Conservation (phyloP, 495 filamentous ascomycete species). For the Neurospora intermedia region DNA sequence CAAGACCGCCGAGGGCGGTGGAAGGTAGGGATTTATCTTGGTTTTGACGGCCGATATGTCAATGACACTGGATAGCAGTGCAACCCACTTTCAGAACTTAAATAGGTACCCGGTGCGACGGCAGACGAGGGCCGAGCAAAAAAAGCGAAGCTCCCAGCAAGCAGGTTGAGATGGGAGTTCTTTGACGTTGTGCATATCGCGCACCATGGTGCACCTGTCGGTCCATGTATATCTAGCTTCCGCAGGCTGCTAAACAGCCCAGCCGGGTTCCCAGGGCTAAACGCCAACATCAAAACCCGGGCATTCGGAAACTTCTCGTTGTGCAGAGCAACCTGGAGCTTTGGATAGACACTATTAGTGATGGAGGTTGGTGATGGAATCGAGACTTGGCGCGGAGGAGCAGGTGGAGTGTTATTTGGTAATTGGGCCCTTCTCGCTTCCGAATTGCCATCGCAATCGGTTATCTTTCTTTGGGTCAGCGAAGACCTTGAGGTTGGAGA, state of each 20-base stretch:
- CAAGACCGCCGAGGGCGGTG: background rate
- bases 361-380: constrained; percentile 5
- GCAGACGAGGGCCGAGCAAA: background rate
- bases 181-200: background rate
- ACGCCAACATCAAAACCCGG: background rate
- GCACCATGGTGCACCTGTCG: background rate
- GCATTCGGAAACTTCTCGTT: background rate
- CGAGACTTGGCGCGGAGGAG: background rate
- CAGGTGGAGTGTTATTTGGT: background rate
- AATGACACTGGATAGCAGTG: background rate
- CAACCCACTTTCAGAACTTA: background rate
- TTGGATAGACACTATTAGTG: background rate
- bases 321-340: background rate
- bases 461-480: background rate
- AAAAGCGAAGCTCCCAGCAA: background rate
- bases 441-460: background rate
- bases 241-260: background rate
- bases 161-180: background rate
- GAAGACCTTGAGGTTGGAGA: background rate
- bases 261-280: background rate
- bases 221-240: background rate
- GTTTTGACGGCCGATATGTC: background rate
- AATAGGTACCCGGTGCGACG: background rate
- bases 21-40: background rate
- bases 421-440: background rate